These are phyloP conservation scores for Euclidium syriacum DNA, from an alignment of 345 rosid species.

Conservation along the genomic window DNA sequence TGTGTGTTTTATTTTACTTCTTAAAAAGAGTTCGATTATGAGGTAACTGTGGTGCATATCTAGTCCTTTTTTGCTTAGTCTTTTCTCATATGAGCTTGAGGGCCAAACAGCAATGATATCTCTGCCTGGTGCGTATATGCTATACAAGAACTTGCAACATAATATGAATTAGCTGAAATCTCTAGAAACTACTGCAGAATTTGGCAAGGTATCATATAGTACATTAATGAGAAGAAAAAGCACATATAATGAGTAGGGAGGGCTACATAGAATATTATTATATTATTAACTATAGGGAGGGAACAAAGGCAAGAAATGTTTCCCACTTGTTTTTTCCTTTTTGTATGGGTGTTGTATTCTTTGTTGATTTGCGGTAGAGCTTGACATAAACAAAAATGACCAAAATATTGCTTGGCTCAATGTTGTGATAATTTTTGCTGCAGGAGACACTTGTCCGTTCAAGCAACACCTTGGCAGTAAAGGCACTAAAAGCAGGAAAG, in stretches of 20 bases:
- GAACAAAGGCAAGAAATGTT: neutral
- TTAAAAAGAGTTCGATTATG: neutral
- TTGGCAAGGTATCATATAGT: neutral
- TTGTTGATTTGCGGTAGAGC: neutral
- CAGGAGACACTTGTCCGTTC: conserved; percentile 84
- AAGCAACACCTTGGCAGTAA: conserved; percentile 63
- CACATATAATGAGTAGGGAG: neutral
- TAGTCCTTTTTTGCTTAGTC: conserved; percentile 7
- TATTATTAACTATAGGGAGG: neutral
- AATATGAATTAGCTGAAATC: neutral
- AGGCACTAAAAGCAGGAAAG: conserved; percentile 52
- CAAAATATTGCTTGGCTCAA: neutral
- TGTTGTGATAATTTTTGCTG: conserved; percentile 22
- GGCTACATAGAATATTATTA: neutral
- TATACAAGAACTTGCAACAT: neutral
- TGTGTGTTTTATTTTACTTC: neutral
- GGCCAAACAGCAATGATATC: neutral
- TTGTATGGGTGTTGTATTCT: neutral
- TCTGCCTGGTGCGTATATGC: neutral
- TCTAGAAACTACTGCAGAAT: neutral
- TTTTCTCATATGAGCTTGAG: neutral
- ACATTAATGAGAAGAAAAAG: neutral
- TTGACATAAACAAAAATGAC: neutral
- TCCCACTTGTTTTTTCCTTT: neutral
- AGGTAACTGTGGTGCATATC: neutral